These are phyloP conservation scores for Knoxia roxburghii DNA, from an alignment of 257 asterid genomes.

Conservation along the genomic window DNA sequence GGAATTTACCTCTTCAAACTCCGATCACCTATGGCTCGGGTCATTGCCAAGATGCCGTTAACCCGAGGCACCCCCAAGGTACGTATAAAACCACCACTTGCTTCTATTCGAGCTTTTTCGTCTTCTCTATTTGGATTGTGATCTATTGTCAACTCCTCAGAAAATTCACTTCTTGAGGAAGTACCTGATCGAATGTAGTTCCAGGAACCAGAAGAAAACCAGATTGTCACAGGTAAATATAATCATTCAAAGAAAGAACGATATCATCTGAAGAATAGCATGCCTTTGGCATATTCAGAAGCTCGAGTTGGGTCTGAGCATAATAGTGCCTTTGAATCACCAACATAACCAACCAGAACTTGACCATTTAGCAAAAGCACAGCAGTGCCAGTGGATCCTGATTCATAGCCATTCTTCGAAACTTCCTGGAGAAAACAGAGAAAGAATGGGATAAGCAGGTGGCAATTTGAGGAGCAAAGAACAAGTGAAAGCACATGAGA, in stretches of 20 bases:
- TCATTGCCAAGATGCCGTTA: conserved; percentile 62
- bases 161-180: conserved; percentile 22
- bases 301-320: conserved; percentile 36
- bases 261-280: too few species aligned
- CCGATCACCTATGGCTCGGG: conserved; percentile 74
- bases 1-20: conserved; percentile 38
- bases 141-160: conserved; percentile 61
- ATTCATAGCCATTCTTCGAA: conserved; percentile 33
- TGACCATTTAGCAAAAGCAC: conserved; percentile 43
- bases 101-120: conserved; percentile 62
- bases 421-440: conserved; percentile 51
- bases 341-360: conserved; percentile 49
- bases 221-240: too few species aligned
- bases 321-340: conserved; percentile 72
- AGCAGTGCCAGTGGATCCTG: conserved; percentile 61
- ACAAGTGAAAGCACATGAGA: conserved; percentile 14
- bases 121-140: conserved; percentile 67
- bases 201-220: too few species aligned
- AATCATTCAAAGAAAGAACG: too few species aligned
- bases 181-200: conserved; percentile 20
- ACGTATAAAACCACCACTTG: conserved; percentile 35
- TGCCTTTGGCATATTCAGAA: conserved; percentile 35
- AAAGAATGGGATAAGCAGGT: conserved; percentile 17
- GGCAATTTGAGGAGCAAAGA: conserved; percentile 6
- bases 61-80: conserved; percentile 54